Evolutionary conservation across 768 basidiomycete species (phyloP).

Genomic region (Omphalotus guepiniiformis): DNA sequence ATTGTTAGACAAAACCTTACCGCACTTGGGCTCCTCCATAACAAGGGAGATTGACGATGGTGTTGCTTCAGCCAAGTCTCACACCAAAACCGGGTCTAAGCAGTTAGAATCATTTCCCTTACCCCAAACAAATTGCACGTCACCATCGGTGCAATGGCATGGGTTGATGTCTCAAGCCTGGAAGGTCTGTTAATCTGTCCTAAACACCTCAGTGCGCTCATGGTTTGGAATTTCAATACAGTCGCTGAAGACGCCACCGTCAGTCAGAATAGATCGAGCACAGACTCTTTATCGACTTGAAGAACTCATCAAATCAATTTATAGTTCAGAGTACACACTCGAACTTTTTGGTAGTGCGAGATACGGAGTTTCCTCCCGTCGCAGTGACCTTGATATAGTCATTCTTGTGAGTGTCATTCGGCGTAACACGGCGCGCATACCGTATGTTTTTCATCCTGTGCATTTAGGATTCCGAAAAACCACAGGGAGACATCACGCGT

Average conservation of each 20-base stretch:
- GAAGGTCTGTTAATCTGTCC: no score
- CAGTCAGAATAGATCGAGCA: background rate
- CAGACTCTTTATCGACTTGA: slow-evolving; percentile 15
- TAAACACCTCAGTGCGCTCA: background rate
- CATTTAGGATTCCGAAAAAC: slow-evolving; percentile 27
- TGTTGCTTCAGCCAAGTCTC: no score
- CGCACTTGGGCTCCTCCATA: no score
- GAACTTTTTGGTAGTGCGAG: slow-evolving; percentile 45
- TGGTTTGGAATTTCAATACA: background rate
- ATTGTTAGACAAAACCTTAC: no score
- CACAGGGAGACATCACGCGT: no score
- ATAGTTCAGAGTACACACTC: slow-evolving; percentile 30
- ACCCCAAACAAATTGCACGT: no score
- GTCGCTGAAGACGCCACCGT: background rate
- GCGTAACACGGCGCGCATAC: no score
- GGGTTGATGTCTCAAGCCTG: no score
- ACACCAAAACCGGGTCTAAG: no score
- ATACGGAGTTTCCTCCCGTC: slow-evolving; percentile 37
- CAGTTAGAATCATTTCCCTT: no score
- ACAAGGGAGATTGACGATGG: no score
- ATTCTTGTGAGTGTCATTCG: slow-evolving; percentile 37
- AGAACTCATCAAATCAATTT: slow-evolving; percentile 22
- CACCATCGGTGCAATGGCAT: no score
- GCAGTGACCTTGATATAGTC: slow-evolving; percentile 50
- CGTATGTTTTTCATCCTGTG: background rate